Evolutionary conservation across 106 monocot genomes (phyloP), one percentile per base, ranked within the genome.

Genomic region (Amphibolis antarctica): DNA sequence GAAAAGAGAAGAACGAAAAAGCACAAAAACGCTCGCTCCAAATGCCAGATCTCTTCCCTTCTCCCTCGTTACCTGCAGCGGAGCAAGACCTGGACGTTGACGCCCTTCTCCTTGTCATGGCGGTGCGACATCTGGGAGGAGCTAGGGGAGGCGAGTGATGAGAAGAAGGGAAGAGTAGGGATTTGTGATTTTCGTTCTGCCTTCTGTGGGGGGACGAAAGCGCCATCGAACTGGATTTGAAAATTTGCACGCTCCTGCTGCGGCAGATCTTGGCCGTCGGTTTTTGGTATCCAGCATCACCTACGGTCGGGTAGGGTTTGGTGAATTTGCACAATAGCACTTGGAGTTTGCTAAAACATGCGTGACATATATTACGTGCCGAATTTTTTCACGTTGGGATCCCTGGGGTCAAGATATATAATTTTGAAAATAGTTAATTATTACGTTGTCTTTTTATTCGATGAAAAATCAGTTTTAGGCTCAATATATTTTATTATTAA

Each of bases 11-110:
- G 20, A 12, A 18, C 22, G 43, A 57, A 9, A 24, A 13, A 6
- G 25, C 28, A 28, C 13, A 28, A 46, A 30, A n/a, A 24, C 29
- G 21, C 12, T 10, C 48, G 12, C 48, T 36, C 60, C 50, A 36
- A 5, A 9, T 43, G 23, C 22, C 28, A 52, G 63, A 24, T 44
- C 44, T 46, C 27, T 18, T 24, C 3, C 14, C 1, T n/a, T 27
- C 1, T n/a, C n/a, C 15, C 9, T 28, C 7, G 4, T 50, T 72
- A 93, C 93, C 93, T 93, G 93, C 93, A 93, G 6, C 93, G 82
- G 52, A 93, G 93, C 25, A 93, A 80, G n/a, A 93, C 93, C 81
- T 93, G 93, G 1, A 93, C 93, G 75, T 93, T 93, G 46, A 93
- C 93, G 21, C 86, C 81, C 81, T 93, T 93, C 22, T 93, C 93